Conservation (phyloP, 495 filamentous ascomycete genomes). For the Aspergillus cavernicola region DNA sequence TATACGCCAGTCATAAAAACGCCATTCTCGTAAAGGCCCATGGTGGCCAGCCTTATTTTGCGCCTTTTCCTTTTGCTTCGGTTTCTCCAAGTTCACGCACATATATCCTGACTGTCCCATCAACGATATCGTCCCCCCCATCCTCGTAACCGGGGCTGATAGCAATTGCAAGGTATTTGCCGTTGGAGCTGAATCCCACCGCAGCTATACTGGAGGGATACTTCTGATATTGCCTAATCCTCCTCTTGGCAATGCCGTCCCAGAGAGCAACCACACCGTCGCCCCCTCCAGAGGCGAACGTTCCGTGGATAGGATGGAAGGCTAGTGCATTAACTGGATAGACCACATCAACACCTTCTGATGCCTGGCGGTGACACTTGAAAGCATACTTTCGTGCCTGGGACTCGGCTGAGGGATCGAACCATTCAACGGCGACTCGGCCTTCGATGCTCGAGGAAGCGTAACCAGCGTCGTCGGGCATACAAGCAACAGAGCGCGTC, state of each 20-base stretch:
- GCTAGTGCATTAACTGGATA: slow-evolving; percentile 93
- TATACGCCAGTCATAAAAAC: slow-evolving; percentile 14
- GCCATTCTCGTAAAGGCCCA: slow-evolving; percentile 9
- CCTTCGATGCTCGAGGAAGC: slow-evolving; percentile 88
- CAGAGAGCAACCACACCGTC: slow-evolving; percentile 93
- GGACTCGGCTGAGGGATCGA: slow-evolving; percentile 78
- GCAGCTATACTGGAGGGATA: slow-evolving; percentile 74
- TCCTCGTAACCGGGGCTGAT: slow-evolving; percentile 91
- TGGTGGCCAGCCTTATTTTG: slow-evolving; percentile 37
- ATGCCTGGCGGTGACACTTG: slow-evolving; percentile 86
- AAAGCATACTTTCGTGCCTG: slow-evolving; percentile 96
- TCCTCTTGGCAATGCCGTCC: slow-evolving; percentile 89
- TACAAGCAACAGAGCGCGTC: slow-evolving; percentile 89
- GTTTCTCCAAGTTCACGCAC: slow-evolving; percentile 79
- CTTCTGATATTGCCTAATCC: slow-evolving; percentile 85
- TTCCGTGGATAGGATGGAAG: slow-evolving; percentile 88
- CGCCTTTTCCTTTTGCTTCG: slow-evolving; percentile 86
- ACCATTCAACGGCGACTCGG: slow-evolving; percentile 94
- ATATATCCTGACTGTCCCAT: slow-evolving; percentile 70
- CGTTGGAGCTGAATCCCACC: slow-evolving; percentile 72
- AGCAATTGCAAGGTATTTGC: slow-evolving; percentile 77
- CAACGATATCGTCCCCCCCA: slow-evolving; percentile 69
- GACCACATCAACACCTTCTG: slow-evolving; percentile 75
- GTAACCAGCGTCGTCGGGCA: slow-evolving; percentile 93
- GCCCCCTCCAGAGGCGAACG: slow-evolving; percentile 89